Conservation (phyloP, 768 basidiomycete genomes). For the Hebeloma cylindrosporum region DNA sequence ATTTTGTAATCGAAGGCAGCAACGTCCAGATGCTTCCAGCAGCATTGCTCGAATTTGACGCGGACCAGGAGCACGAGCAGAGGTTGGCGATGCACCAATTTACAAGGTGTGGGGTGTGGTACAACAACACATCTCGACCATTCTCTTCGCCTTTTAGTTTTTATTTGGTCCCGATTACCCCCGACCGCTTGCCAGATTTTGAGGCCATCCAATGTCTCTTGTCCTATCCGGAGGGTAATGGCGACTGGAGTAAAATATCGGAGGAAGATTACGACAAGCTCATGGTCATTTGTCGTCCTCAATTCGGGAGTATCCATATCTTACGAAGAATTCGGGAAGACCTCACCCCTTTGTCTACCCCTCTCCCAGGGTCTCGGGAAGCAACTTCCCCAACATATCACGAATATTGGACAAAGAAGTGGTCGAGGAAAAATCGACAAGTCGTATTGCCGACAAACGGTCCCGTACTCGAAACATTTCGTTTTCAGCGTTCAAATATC, state of each 20-base stretch:
- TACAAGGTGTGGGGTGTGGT: constrained; percentile 61
- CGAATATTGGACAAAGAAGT: constrained; percentile 58
- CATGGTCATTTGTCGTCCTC: constrained; percentile 54
- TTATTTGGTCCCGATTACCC: constrained; percentile 67
- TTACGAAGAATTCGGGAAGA: constrained; percentile 63
- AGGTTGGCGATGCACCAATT: constrained; percentile 61
- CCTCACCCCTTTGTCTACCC: constrained; percentile 62
- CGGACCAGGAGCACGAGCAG: constrained; percentile 45
- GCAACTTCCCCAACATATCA: constrained; percentile 48
- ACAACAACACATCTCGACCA: constrained; percentile 60
- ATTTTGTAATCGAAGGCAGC: constrained; percentile 36
- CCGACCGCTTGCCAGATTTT: constrained; percentile 54
- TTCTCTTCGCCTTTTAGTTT: constrained; percentile 51
- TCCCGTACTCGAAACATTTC: constrained; percentile 57
- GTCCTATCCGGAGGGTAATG: constrained; percentile 45
- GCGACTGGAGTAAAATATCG: constrained; percentile 55
- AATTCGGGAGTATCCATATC: constrained; percentile 54
- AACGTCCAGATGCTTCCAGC: constrained; percentile 37
- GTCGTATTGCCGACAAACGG: constrained; percentile 54
- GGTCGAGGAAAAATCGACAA: constrained; percentile 46
- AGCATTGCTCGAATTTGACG: constrained; percentile 38
- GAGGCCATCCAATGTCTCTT: constrained; percentile 51
- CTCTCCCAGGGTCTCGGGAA: constrained; percentile 52
- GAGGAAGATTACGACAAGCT: constrained; percentile 49
- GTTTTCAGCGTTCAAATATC: constrained; percentile 41